Conservation (phyloP, 257 asterid species). For the Fraxinus cuspidata region DNA sequence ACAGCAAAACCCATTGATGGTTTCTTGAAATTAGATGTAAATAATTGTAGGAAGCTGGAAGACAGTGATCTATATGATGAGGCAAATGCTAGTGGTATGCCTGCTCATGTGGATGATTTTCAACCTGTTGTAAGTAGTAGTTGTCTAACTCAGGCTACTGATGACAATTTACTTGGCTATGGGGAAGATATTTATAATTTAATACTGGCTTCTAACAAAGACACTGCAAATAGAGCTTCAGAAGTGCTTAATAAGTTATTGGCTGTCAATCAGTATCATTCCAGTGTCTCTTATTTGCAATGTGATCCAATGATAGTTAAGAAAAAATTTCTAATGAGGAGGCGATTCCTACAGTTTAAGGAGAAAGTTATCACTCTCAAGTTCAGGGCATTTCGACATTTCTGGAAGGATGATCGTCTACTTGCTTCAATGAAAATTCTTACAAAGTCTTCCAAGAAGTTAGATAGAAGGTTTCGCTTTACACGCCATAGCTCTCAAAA, state of each 20-base stretch:
- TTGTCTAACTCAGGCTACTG: constrained; percentile 29
- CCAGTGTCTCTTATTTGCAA: constrained; percentile 34
- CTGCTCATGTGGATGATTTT: constrained; percentile 15
- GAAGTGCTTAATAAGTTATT: constrained; percentile 60
- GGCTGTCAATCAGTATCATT: constrained; percentile 41
- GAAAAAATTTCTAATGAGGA: constrained; percentile 53
- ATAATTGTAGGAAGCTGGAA: constrained; percentile 31
- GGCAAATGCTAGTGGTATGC: constrained; percentile 27
- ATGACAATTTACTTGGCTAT: constrained; percentile 26
- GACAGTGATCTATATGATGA: constrained; percentile 31
- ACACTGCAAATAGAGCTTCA: constrained; percentile 41
- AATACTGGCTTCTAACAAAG: constrained; percentile 64
- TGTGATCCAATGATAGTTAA: constrained; percentile 38
- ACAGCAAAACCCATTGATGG: constrained; percentile 31
- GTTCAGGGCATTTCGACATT: constrained; percentile 70
- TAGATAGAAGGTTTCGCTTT: constrained; percentile 53
- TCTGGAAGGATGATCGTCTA: constrained; percentile 77
- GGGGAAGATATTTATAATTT: constrained; percentile 40
- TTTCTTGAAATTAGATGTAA: constrained; percentile 27
- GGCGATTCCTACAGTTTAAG: constrained; percentile 51
- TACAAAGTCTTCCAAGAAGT: constrained; percentile 71
- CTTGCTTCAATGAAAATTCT: constrained; percentile 61
- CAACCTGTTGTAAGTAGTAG: constrained; percentile 26
- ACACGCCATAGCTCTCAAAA: constrained; percentile 42
- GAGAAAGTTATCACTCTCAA: constrained; percentile 70